These are phyloP conservation scores for Aspergillus sergii DNA, from an alignment of 2,329 filamentous ascomycete genomes.

Conservation along the genomic window DNA sequence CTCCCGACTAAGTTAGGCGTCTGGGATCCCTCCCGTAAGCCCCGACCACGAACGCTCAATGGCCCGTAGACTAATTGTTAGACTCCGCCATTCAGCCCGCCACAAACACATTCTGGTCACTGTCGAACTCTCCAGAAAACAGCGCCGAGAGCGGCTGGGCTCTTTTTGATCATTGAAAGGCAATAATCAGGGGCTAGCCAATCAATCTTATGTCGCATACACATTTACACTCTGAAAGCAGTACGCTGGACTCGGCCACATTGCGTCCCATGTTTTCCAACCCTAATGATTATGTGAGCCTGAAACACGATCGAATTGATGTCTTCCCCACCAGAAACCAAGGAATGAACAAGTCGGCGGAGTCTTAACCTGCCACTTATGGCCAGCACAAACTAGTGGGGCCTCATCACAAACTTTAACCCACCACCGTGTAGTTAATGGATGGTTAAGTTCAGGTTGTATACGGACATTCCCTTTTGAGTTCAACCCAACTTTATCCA, in stretches of 20 bases:
- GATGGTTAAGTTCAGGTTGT: background rate
- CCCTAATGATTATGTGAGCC: background rate
- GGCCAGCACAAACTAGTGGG: slow-evolving; percentile 11
- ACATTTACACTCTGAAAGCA: background rate
- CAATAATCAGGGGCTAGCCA: background rate
- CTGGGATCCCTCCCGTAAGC: background rate
- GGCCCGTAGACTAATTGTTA: slow-evolving; percentile 9
- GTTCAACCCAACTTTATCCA: background rate
- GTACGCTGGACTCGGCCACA: background rate
- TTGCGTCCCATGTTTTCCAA: background rate
- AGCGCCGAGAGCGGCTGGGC: background rate
- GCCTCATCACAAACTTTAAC: slow-evolving; percentile 1
- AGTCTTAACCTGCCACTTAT: slow-evolving; percentile 5
- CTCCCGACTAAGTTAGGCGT: background rate
- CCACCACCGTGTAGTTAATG: background rate
- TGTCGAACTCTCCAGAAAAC: slow-evolving; percentile 20
- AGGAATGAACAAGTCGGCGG: slow-evolving; percentile 5
- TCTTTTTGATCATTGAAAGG: background rate
- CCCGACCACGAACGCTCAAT: slow-evolving; percentile 11
- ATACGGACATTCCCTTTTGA: background rate
- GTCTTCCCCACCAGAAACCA: slow-evolving; percentile 11
- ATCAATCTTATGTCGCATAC: background rate
- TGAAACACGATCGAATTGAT: background rate
- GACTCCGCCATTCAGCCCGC: slow-evolving; percentile 23
- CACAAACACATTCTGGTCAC: slow-evolving; percentile 12